phyloP scores from a whole-genome alignment of 805 yeast species.

The Millerozyma miso region DNA sequence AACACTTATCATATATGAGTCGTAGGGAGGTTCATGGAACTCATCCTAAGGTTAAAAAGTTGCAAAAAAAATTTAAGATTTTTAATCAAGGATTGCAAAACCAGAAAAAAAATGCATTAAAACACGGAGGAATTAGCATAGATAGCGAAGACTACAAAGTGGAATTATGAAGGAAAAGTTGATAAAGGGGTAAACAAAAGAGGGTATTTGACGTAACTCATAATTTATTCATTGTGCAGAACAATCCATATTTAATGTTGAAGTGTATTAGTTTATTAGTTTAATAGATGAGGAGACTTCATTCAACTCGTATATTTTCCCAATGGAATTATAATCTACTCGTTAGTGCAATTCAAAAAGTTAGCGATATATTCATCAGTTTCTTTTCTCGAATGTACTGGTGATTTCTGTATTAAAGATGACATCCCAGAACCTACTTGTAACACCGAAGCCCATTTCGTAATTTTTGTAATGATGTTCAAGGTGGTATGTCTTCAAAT shows the following conservation, averaged over 20 bases:
- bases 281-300: too few relatives aligned
- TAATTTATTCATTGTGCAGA: neutral
- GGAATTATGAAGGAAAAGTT: neutral
- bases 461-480: conserved; percentile 98
- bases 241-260: neutral
- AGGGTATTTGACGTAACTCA: neutral
- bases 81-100: neutral
- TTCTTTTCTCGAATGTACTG: conserved; percentile 43
- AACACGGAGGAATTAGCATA: conserved; percentile 10
- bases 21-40: neutral
- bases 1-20: conserved; percentile 7
- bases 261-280: neutral
- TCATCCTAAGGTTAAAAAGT: neutral
- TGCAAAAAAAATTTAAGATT: conserved; percentile 3
- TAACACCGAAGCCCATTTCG: conserved; percentile 95
- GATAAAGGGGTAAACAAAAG: neutral
- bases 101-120: conserved; percentile 5
- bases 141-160: conserved; percentile 10
- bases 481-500: conserved; percentile 82
- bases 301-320: too few relatives aligned
- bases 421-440: conserved; percentile 89
- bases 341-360: too few relatives aligned
- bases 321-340: too few relatives aligned
- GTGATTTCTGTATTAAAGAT: conserved; percentile 81
- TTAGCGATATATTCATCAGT: conserved; percentile 10